These are phyloP conservation scores for Cryptococcus sp. DNA, from an alignment of 1,284 basidiomycete genomes.

Conservation along the genomic window DNA sequence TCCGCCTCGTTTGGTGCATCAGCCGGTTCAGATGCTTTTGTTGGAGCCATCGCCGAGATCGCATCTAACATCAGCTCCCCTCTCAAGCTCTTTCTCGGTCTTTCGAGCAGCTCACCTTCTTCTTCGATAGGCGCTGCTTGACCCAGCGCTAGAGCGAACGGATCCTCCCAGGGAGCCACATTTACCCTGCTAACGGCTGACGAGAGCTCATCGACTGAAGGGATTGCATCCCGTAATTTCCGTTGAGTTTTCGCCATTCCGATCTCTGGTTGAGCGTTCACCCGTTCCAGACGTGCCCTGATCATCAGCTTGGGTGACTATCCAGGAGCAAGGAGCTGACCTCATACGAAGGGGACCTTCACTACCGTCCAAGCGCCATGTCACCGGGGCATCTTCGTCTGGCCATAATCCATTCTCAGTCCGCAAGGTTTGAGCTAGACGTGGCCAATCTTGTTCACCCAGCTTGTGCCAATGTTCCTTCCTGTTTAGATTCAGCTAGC, in stretches of 20 bases:
- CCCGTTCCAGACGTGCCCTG: constrained; percentile 36
- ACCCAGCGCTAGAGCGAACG: constrained; percentile 65
- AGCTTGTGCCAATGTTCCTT: constrained; percentile 47
- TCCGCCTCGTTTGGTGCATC: constrained; percentile 9
- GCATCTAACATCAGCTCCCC: too few species aligned
- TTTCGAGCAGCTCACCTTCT: constrained; percentile 57
- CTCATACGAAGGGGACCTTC: constrained; percentile 80
- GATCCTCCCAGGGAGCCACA: constrained; percentile 72
- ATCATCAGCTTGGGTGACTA: not conserved
- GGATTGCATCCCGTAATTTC: constrained; percentile 55
- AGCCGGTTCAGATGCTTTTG: constrained; percentile 4
- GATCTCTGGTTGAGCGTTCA: constrained; percentile 36
- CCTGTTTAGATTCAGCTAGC: constrained; percentile 14
- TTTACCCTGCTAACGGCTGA: constrained; percentile 61
- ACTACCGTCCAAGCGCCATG: constrained; percentile 79
- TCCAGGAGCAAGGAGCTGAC: constrained; percentile 46
- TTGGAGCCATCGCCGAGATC: not conserved
- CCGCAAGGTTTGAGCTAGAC: constrained; percentile 32
- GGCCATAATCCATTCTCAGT: constrained; percentile 76
- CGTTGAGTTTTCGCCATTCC: constrained; percentile 23
- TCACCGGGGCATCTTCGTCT: constrained; percentile 51
- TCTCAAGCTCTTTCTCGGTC: too few species aligned
- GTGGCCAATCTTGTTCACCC: constrained; percentile 45
- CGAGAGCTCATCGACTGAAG: constrained; percentile 58
- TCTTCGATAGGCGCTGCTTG: constrained; percentile 60